These are phyloP conservation scores for Pistacia atlantica DNA, from an alignment of 345 rosid genomes.

Conservation along the genomic window DNA sequence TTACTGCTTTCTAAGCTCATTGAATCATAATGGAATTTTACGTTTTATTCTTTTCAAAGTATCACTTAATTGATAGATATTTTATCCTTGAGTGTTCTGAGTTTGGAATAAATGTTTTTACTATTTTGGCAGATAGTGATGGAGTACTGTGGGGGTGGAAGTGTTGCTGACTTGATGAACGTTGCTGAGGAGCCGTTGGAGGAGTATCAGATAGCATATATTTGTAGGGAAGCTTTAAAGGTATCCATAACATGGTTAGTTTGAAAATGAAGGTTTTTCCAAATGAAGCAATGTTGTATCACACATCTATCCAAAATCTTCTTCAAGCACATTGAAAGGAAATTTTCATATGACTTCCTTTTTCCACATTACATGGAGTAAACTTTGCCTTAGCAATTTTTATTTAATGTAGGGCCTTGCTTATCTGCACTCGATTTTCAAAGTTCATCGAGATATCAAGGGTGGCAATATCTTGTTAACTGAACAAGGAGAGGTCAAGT, in stretches of 20 bases:
- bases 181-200: constrained; percentile 86
- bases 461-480: constrained; percentile 98
- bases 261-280: constrained; percentile 15
- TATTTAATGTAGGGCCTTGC: constrained; percentile 76
- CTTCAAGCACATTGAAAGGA: constrained; percentile 22
- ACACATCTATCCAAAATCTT: constrained; percentile 1
- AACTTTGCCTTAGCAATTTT: constrained; percentile 20
- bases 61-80: neutral
- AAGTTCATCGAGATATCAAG: constrained; percentile 98
- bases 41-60: constrained; percentile 12
- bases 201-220: constrained; percentile 95
- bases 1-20: constrained; percentile 1
- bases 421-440: constrained; percentile 93
- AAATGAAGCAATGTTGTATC: constrained; percentile 5
- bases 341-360: neutral
- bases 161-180: constrained; percentile 95
- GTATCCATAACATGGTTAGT: constrained; percentile 37
- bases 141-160: constrained; percentile 99
- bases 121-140: constrained; percentile 87
- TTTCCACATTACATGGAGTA: neutral
- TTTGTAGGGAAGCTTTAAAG: constrained; percentile 94
- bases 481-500: constrained; percentile 98
- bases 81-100: constrained; percentile 8
- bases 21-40: neutral
- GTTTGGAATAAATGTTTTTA: constrained; percentile 30